Evolutionary conservation across 129 eudicot species (phyloP), one percentile per base, ranked within the genome.

Genomic region (Oenanthe sinensis): DNA sequence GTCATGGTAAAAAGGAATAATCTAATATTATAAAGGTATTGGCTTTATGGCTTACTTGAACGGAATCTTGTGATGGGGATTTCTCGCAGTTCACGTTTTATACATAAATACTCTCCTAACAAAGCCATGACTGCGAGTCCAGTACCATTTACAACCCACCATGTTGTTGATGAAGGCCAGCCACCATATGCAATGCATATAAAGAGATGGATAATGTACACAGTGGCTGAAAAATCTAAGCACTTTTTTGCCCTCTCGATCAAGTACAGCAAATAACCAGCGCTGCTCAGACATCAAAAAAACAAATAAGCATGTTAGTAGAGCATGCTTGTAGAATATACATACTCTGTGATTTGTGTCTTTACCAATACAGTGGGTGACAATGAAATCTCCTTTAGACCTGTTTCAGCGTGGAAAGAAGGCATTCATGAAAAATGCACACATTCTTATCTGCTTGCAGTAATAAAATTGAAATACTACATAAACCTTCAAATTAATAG

Each of bases 181-280:
- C 99, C 99, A 82, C 99, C 99, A 85, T 96, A 92, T n/a, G 85
- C 22, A 71, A 88, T 77, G 86, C 96, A 95, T 81, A 91, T 88
- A 78, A 87, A 79, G 79, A 95, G 88, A 85, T 95, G 97, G 81
- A 95, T 83, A 60, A 95, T 90, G 78, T 92, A 96, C 76, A 96
- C 75, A 28, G 97, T 92, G 49, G 97, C 97, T 36, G 99, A 81
- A 83, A 96, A 96, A 84, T 96, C 99, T 72, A 96, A 77, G 88
- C 97, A 96, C 85, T 89, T 96, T 79, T 92, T 96, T 72, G 97
- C 93, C 87, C 99, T 90, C 88, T 96, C 99, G 78, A 96, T 82
- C 83, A 92, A 42, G 88, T 88, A 96, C 24, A 92, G 88, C 82
- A 92, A 83, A 81, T 84, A 87, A 24, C 87, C 99, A 89, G 99